phyloP scores from a whole-genome alignment of 352 stramenopile genomes.

The Peronospora belbahrii region DNA sequence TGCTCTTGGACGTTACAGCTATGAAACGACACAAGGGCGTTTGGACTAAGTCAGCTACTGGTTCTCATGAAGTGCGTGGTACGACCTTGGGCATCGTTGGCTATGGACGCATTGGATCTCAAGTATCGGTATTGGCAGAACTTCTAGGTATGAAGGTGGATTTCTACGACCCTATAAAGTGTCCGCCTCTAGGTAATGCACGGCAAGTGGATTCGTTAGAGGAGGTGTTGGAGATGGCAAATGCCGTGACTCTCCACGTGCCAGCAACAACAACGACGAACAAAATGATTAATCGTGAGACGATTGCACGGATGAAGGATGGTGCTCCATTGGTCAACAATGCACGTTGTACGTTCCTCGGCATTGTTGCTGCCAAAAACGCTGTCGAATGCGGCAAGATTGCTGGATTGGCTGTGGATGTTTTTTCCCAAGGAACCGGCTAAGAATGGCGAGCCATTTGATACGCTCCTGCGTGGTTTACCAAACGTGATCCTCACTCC shows the following conservation, averaged over 20 bases:
- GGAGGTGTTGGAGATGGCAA: slow-evolving; percentile 74
- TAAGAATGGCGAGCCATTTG: slow-evolving; percentile 77
- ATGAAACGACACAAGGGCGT: no score
- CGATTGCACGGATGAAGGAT: slow-evolving; percentile 87
- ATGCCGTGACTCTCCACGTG: slow-evolving; percentile 94
- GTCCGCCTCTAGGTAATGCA: slow-evolving; percentile 59
- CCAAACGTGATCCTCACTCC: slow-evolving; percentile 91
- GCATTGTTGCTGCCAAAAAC: slow-evolving; percentile 88
- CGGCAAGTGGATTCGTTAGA: slow-evolving; percentile 82
- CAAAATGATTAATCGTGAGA: slow-evolving; percentile 89
- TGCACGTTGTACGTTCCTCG: slow-evolving; percentile 90
- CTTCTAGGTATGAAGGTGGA: slow-evolving; percentile 92
- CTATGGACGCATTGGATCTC: slow-evolving; percentile 77
- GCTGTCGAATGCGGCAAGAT: slow-evolving; percentile 85
- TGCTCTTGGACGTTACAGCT: no score
- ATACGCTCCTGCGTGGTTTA: slow-evolving; percentile 85
- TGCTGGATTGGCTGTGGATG: slow-evolving; percentile 76
- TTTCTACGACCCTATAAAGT: slow-evolving; percentile 90
- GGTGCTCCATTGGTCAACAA: slow-evolving; percentile 93
- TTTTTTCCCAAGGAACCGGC: slow-evolving; percentile 86
- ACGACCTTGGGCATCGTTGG: slow-evolving; percentile 75
- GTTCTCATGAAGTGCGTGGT: slow-evolving; percentile 71
- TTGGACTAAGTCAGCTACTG: slow-evolving; percentile 76
- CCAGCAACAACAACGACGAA: slow-evolving; percentile 89
- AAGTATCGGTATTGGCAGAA: slow-evolving; percentile 75